Conservation (phyloP, 495 filamentous ascomycete species). For the Aspergillus hancockii region DNA sequence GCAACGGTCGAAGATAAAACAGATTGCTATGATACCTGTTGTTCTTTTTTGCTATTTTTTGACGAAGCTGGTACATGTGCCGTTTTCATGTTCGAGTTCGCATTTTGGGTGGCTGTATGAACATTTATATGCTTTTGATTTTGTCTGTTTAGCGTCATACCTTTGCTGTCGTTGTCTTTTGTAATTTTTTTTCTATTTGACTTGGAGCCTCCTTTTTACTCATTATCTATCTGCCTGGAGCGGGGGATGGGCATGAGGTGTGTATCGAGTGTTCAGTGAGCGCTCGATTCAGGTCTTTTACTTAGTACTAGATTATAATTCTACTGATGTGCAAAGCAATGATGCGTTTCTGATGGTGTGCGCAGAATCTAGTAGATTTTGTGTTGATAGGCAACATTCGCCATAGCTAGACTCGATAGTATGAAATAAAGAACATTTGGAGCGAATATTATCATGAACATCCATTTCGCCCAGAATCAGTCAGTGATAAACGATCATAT, state of each 20-base stretch:
- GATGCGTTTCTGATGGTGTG: too few relatives aligned
- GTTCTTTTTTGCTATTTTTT: conserved; percentile 4
- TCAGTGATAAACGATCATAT: too few relatives aligned
- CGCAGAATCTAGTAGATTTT: too few relatives aligned
- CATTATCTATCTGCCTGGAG: too few relatives aligned
- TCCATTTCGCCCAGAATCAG: neutral
- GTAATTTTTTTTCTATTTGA: neutral
- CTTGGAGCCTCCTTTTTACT: too few relatives aligned
- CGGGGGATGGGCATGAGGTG: too few relatives aligned
- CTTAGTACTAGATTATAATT: too few relatives aligned
- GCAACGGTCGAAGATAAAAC: conserved; percentile 8
- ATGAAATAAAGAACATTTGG: neutral
- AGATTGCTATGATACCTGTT: conserved; percentile 8
- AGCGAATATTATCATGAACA: neutral
- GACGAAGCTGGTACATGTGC: neutral
- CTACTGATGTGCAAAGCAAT: too few relatives aligned
- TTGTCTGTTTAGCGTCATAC: neutral
- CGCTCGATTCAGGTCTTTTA: too few relatives aligned
- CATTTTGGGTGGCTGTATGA: conserved; percentile 3
- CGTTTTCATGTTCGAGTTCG: neutral
- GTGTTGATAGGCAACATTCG: too few relatives aligned
- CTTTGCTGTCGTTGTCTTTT: neutral
- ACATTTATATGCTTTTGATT: neutral
- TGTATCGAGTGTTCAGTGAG: too few relatives aligned
- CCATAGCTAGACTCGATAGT: too few relatives aligned